Evolutionary conservation across 805 yeast species (phyloP).

Genomic region (Saccharomyces mikatae): DNA sequence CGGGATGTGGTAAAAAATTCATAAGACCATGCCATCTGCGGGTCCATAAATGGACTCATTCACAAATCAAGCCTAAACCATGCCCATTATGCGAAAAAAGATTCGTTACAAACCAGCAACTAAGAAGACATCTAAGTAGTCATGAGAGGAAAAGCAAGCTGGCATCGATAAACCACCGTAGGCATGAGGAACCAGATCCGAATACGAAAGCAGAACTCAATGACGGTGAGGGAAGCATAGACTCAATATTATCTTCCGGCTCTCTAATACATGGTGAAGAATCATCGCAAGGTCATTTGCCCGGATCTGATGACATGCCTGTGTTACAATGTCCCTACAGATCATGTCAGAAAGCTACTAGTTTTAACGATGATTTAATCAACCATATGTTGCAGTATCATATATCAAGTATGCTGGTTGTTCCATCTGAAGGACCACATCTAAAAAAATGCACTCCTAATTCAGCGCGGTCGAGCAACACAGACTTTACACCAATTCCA

Average conservation of each 20-base stretch:
- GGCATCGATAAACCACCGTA: neutral
- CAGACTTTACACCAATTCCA: neutral
- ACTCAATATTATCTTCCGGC: neutral
- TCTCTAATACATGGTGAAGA: neutral
- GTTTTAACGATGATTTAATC: constrained; percentile 9
- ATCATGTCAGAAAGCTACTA: constrained; percentile 7
- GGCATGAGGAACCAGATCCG: neutral
- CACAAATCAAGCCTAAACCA: constrained; percentile 44
- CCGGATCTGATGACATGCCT: neutral
- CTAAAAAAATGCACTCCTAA: neutral
- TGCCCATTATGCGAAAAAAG: constrained; percentile 55
- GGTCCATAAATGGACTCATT: constrained; percentile 69
- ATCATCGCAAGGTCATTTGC: neutral
- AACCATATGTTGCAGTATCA: constrained; percentile 15
- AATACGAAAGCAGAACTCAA: neutral
- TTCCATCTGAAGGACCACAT: neutral
- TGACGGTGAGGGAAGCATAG: neutral
- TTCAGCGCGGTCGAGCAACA: neutral
- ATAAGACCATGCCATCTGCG: constrained; percentile 71
- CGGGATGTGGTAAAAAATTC: constrained; percentile 55
- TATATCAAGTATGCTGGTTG: constrained; percentile 9
- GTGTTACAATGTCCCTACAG: constrained; percentile 12
- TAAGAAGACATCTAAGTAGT: constrained; percentile 51
- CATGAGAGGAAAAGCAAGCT: constrained; percentile 33
- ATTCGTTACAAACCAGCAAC: constrained; percentile 50